phyloP scores from a whole-genome alignment of 345 rosid genomes.

The Brassica incana region DNA sequence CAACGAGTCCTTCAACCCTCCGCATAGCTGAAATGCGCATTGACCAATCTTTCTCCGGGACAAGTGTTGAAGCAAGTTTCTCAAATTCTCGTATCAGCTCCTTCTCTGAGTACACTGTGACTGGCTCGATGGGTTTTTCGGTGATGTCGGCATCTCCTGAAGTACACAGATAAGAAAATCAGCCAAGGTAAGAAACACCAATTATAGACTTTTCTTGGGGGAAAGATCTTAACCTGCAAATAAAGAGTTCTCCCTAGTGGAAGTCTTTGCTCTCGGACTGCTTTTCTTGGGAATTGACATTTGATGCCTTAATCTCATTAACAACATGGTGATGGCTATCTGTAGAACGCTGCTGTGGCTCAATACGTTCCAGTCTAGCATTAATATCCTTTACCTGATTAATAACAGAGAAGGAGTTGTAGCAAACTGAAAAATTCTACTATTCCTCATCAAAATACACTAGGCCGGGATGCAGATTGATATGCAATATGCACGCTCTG shows the following conservation, averaged over 20 bases:
- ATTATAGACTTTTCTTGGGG: background rate
- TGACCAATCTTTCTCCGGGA: slow-evolving; percentile 99
- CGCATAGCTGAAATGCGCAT: slow-evolving; percentile 95
- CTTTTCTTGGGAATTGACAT: slow-evolving; percentile 65
- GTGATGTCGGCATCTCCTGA: slow-evolving; percentile 77
- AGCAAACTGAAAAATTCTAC: slow-evolving; percentile 7
- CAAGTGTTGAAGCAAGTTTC: slow-evolving; percentile 78
- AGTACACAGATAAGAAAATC: slow-evolving; percentile 24
- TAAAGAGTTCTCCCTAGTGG: slow-evolving; percentile 76
- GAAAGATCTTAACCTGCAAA: slow-evolving; percentile 71
- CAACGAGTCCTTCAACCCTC: slow-evolving; percentile 95
- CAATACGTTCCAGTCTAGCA: slow-evolving; percentile 90
- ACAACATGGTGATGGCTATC: slow-evolving; percentile 59
- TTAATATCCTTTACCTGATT: slow-evolving; percentile 93
- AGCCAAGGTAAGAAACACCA: slow-evolving; percentile 11
- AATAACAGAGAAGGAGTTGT: slow-evolving; percentile 11
- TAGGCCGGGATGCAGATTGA: background rate
- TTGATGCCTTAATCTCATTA: slow-evolving; percentile 55
- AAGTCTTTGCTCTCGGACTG: slow-evolving; percentile 80
- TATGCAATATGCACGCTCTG: background rate
- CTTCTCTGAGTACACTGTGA: slow-evolving; percentile 90
- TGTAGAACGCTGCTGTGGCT: slow-evolving; percentile 66
- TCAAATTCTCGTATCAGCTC: slow-evolving; percentile 93
- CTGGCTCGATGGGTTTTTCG: slow-evolving; percentile 80
- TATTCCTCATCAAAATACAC: background rate